Base-by-base conservation (phyloP, 148 eudicot species). In the Pouteria glomerata region DNA sequence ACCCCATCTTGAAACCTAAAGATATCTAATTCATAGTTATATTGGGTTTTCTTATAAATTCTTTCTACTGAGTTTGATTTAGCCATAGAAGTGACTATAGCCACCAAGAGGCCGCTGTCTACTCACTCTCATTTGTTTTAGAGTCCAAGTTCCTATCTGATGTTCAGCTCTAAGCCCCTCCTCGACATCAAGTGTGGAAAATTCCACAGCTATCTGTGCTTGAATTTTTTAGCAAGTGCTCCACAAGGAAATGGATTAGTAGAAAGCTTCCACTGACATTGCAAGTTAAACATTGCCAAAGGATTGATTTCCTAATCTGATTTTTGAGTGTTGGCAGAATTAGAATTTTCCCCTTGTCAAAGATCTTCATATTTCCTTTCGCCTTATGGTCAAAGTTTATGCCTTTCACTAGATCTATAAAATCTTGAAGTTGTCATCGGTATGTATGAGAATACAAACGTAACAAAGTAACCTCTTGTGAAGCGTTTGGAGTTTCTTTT, bases 361-460 rank as follows among this genome's bases (percentile, higher is more conserved):
- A 76, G 89, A 92, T 73, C 88, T 95, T 74, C 88, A 81, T 27
- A 26, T 47, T 57, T 55, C 78, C 66, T 88, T 93, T 84, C 94
- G 97, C 56, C 74, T 92, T 62, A 83, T 85, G 24, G 86, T 87
- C 56, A 95, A 92, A 82, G 21, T 88, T 39, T 87, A 84, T 82
- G 92, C 96, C 67, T 85, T 92, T 29, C 80, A 83, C 45, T 92
- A 97, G 97, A 77, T 95, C 67, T 72, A 70, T 69, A 80, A 84
- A 75, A 84, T 75, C 44, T 85, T 70, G 83, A 88, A 73, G 80
- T 73, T 81, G 85, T 90, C 57, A 76, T 74, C 55, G 71, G 53
- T 72, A n/a, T n/a, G 50, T 80, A 78, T 75, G 85, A 78, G 73
- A 84, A 83, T 72, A 68, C 69, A 57, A 77, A 76, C 58, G 74